A percentile compares a stretch with the other conserved stretches of the same genome.
Conservation (phyloP, 345 rosid genomes). For the Lepidium didymum region DNA sequence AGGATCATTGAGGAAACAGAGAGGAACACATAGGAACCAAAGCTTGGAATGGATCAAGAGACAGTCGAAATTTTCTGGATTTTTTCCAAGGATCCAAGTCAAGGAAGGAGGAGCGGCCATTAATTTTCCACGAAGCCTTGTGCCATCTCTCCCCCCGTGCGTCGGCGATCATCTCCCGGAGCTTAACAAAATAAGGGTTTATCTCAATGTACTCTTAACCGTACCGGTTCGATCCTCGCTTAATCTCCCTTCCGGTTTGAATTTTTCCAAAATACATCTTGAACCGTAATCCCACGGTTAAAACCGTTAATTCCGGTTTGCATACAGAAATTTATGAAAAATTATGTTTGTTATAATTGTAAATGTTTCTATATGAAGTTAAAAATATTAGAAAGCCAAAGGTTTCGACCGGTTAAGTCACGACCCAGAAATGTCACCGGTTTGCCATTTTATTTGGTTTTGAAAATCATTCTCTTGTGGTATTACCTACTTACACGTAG, state of each 20-base stretch:
- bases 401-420: not conserved
- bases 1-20: constrained; percentile 56
- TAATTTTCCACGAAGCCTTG: constrained; percentile 29
- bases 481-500: not conserved
- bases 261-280: not conserved
- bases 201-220: constrained; percentile 10
- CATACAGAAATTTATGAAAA: too few relatives aligned
- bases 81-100: not conserved
- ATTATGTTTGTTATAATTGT: too few relatives aligned
- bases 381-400: not conserved
- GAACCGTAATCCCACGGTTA: not conserved
- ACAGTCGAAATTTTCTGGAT: not conserved
- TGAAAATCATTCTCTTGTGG: not conserved
- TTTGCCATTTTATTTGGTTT: not conserved
- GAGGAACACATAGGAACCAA: constrained; percentile 27
- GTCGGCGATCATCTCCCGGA: constrained; percentile 32
- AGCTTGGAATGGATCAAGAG: constrained; percentile 8
- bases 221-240: not conserved
- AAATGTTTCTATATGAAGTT: too few relatives aligned
- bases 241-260: not conserved
- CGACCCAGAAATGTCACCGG: not conserved
- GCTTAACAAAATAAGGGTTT: constrained; percentile 26
- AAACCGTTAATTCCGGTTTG: not conserved
- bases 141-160: constrained; percentile 29
- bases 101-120: constrained; percentile 36